Conservation (phyloP, 805 yeast genomes). For the Metschnikowia koreensis region DNA sequence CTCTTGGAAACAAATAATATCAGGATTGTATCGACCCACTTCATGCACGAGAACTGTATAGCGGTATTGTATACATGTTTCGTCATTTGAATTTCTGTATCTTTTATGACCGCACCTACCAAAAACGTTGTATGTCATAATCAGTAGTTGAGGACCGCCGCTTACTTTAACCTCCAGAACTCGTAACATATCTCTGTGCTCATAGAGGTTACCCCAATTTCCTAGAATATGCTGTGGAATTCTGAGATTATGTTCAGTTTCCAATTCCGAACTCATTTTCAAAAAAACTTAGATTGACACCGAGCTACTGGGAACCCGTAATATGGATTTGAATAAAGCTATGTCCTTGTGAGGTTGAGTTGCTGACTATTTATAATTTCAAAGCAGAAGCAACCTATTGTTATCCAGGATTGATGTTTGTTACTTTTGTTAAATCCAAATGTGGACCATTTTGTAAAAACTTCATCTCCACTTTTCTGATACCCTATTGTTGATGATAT, state of each 20-base stretch:
- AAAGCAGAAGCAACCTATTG: no score
- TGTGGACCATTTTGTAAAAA: no score
- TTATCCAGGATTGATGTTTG: no score
- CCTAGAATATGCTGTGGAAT: neutral
- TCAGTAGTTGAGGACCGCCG: neutral
- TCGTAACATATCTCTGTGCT: neutral
- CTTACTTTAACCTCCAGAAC: neutral
- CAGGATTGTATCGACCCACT: slow-evolving; percentile 1
- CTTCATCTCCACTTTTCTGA: no score
- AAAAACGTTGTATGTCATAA: slow-evolving; percentile 25
- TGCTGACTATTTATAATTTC: no score
- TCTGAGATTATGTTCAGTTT: neutral
- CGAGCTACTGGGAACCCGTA: no score
- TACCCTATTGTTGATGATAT: no score
- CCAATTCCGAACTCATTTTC: neutral
- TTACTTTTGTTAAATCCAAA: no score
- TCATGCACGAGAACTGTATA: neutral
- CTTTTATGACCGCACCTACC: slow-evolving; percentile 39
- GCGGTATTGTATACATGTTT: slow-evolving; percentile 9
- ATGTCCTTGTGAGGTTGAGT: no score
- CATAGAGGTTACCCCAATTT: neutral
- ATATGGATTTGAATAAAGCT: no score
- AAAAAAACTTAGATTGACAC: no score
- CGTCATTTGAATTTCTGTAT: slow-evolving; percentile 9
- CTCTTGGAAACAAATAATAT: slow-evolving; percentile 6